Percentiles rank a stretch among this genome's conserved stretches.
phyloP scores from a whole-genome alignment of 805 yeast species.

The Monosporozyma servazzii region DNA sequence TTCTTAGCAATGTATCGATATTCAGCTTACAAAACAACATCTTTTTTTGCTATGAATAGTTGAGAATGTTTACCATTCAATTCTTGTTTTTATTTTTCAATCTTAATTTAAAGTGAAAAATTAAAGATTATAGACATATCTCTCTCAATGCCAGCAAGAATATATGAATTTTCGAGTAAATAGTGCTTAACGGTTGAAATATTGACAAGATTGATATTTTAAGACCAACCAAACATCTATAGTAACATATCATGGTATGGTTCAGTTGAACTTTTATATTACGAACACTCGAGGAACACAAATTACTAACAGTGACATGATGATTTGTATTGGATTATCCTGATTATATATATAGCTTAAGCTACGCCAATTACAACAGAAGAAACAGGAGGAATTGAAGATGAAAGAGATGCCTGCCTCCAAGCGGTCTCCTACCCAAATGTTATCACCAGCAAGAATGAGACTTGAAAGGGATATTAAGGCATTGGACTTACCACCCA shows the following conservation, averaged over 20 bases:
- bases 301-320: neutral
- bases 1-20: neutral
- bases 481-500: constrained; percentile 20
- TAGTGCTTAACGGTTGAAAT: neutral
- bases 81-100: neutral
- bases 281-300: neutral
- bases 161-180: neutral
- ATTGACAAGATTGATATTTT: neutral
- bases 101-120: neutral
- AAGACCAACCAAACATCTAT: neutral
- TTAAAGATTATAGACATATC: neutral
- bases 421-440: neutral
- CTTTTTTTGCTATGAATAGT: neutral
- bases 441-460: constrained; percentile 14
- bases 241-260: neutral
- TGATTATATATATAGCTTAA: constrained; percentile 11
- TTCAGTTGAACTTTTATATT: neutral
- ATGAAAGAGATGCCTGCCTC: neutral
- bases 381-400: constrained; percentile 11
- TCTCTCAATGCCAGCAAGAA: neutral
- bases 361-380: constrained; percentile 20
- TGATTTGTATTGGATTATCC: neutral
- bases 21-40: neutral
- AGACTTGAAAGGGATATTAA: constrained; percentile 22
- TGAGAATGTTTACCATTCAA: neutral